Evolutionary conservation across 345 rosid genomes (phyloP).

Genomic region (Draba incana): DNA sequence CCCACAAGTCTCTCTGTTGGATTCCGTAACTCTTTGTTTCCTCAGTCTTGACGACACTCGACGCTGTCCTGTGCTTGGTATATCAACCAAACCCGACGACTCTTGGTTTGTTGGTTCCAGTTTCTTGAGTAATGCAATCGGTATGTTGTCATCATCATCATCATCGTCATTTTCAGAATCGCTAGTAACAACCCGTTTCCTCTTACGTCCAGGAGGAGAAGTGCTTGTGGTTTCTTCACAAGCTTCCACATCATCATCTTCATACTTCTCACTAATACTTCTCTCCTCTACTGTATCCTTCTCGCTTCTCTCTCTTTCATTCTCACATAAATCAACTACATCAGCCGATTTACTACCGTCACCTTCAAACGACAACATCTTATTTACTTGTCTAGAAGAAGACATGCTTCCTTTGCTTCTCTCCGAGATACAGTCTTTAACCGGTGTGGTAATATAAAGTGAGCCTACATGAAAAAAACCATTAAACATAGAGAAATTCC

Average conservation of each 20-base stretch:
- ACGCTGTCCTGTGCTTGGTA: slow-evolving; percentile 24
- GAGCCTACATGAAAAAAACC: slow-evolving; percentile 40
- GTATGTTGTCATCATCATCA: slow-evolving; percentile 54
- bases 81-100: slow-evolving; percentile 1
- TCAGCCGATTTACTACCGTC: slow-evolving; percentile 33
- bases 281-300: slow-evolving; percentile 27
- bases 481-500: neutral
- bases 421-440: slow-evolving; percentile 24
- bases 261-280: slow-evolving; percentile 31
- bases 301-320: slow-evolving; percentile 49
- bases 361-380: slow-evolving; percentile 52
- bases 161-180: slow-evolving; percentile 59
- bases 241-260: slow-evolving; percentile 45
- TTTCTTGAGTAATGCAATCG: slow-evolving; percentile 52
- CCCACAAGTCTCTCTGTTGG: slow-evolving; percentile 34
- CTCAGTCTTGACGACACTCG: slow-evolving; percentile 49
- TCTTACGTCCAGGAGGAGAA: slow-evolving; percentile 44
- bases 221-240: slow-evolving; percentile 32
- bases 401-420: slow-evolving; percentile 33
- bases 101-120: slow-evolving; percentile 35
- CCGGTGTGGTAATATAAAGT: slow-evolving; percentile 42
- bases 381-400: slow-evolving; percentile 40
- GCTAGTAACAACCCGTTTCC: slow-evolving; percentile 64
- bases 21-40: slow-evolving; percentile 25
- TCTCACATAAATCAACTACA: slow-evolving; percentile 53